These are phyloP conservation scores for Podaxis rugospora DNA, from an alignment of 768 basidiomycete species.

Conservation along the genomic window DNA sequence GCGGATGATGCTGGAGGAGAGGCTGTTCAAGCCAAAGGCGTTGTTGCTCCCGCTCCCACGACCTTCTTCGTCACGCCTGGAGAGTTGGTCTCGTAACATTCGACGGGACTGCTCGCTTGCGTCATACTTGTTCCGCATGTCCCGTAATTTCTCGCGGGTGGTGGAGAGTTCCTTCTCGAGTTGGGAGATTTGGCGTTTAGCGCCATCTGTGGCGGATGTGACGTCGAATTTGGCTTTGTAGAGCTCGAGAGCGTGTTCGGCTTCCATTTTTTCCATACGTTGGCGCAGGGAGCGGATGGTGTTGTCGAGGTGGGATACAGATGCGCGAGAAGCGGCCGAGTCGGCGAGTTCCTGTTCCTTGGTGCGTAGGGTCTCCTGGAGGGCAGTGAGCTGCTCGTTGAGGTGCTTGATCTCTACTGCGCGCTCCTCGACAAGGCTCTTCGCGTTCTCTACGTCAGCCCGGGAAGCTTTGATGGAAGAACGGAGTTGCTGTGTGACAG, in stretches of 20 bases:
- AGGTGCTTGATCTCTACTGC: not conserved
- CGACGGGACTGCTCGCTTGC: constrained; percentile 4
- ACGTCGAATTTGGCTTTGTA: not conserved
- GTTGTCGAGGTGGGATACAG: not conserved
- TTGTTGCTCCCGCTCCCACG: not conserved
- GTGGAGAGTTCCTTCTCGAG: not conserved
- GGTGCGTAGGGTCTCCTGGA: not conserved
- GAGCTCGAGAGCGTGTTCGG: not conserved
- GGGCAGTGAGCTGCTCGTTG: not conserved
- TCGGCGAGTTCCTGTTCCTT: constrained; percentile 5
- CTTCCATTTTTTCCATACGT: not conserved
- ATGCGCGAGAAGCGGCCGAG: not conserved
- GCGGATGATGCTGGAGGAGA: constrained; percentile 4
- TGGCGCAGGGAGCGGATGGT: not conserved
- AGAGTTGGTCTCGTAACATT: constrained; percentile 6
- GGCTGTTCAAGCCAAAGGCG: not conserved
- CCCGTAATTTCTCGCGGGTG: not conserved
- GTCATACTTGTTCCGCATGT: constrained; percentile 1
- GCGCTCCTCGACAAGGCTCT: not conserved
- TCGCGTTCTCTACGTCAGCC: not conserved
- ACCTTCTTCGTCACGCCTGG: not conserved
- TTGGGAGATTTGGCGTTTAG: not conserved
- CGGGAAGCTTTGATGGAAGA: not conserved
- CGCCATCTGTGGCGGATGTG: not conserved
- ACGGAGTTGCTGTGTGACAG: not conserved